Evolutionary conservation across 228 moss, liverwort and hornwort genomes (phyloP), one percentile per base, ranked within the genome.

Genomic region (Sphagnum magellanicum): DNA sequence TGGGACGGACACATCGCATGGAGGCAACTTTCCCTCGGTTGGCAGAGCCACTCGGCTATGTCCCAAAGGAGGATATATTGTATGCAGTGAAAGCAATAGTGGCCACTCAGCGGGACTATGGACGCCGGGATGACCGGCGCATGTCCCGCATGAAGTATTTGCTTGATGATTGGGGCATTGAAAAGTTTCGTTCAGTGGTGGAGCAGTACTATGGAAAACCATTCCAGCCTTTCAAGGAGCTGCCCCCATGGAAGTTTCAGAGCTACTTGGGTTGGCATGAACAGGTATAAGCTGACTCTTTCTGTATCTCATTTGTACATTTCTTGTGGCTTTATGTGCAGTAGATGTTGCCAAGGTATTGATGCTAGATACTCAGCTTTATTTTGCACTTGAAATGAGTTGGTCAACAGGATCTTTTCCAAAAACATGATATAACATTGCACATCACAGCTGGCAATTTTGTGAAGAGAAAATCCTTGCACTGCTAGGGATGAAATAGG

Each of bases 71-170:
- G 10, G 96, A 92, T 61, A 96, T 96, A 10, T 59, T 96, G 65
- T 91, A 91, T 66, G 83, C 88, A 16, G 96, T 96, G 61, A 96
- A 96, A 72, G 96, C 96, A 60, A 96, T 96, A 64, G 92, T 96
- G 55, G 96, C 96, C 1, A 96, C 96, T 13, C 96, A 96, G 72
- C 89, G 96, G 6, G 96, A 96, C 75, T 81, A 96, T 74, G 96
- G 96, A n/a, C 87, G 96, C 48, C 81, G 96, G 74, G 96, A 96
- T 68, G 96, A 96, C 64, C 89, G 96, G 48, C 79, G 88, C 61
- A 87, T 85, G 74, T 91, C 96, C 32, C 78, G 96, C 49, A 78
- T 96, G 88, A 96, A 96, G 53, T 96, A 96, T 59, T 84, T 96
- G 59, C 81, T 96, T 51, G 80, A 88, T 68, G 96, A 91, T 12